Conservation (phyloP, 306 rosid genomes). For the cucumber (Cucumis sativus) region Cucumber_9930_V3 NC_026656.2:8218001-8218500, state of each 20-base stretch:
- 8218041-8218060: too few relatives aligned
- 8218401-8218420: neutral
- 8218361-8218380: slow-evolving; percentile 2
- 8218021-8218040: too few relatives aligned
- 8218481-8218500: neutral
- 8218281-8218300: neutral
- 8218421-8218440: neutral
- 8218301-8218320: neutral
- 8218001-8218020: too few relatives aligned
- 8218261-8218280: neutral
- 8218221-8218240: neutral
- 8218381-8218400: neutral
- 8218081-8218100: too few relatives aligned
- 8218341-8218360: neutral
- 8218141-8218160: neutral
- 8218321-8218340: neutral
- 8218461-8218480: neutral
- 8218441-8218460: neutral
- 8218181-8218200: neutral
- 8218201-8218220: neutral
- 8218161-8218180: neutral
- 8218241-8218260: neutral
- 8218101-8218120: too few relatives aligned
- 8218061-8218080: too few relatives aligned
- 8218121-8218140: too few relatives aligned